These are phyloP conservation scores for Phytophthora ohioensis DNA, from an alignment of 352 stramenopile species.

Conservation along the genomic window DNA sequence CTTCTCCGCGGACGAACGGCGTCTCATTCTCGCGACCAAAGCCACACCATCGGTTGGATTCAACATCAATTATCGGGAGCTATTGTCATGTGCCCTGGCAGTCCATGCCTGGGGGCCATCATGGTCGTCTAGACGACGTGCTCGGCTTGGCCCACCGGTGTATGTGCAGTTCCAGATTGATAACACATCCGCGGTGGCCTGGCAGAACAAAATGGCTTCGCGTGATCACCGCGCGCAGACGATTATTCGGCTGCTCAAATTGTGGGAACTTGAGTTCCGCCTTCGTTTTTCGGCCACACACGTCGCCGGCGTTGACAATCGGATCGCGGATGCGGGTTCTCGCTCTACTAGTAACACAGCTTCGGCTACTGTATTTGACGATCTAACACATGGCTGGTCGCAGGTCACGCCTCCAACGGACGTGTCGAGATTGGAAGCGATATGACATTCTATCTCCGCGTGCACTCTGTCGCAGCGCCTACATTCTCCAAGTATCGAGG, in stretches of 20 bases:
- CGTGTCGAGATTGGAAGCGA: neutral
- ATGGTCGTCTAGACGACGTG: neutral
- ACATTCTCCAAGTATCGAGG: constrained; percentile 7
- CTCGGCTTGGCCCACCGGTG: neutral
- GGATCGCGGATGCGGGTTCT: constrained; percentile 9
- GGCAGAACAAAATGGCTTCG: constrained; percentile 19
- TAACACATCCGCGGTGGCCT: constrained; percentile 25
- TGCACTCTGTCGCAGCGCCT: constrained; percentile 5
- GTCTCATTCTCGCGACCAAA: neutral
- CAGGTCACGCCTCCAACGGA: neutral
- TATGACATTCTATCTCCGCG: constrained; percentile 22
- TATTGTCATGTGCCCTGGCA: constrained; percentile 22
- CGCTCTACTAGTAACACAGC: neutral
- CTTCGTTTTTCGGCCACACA: constrained; percentile 18
- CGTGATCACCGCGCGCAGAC: constrained; percentile 19
- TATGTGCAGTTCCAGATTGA: constrained; percentile 34
- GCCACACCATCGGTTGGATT: constrained; percentile 5
- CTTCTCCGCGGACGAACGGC: neutral
- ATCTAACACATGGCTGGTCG: constrained; percentile 12
- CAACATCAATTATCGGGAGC: constrained; percentile 38
- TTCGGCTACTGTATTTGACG: constrained; percentile 5
- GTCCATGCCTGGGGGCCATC: constrained; percentile 10
- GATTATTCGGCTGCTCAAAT: neutral
- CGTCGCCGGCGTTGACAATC: constrained; percentile 4
- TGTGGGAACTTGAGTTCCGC: neutral